phyloP scores from a whole-genome alignment of 768 basidiomycete genomes.

The Serpula lacrymans region DNA sequence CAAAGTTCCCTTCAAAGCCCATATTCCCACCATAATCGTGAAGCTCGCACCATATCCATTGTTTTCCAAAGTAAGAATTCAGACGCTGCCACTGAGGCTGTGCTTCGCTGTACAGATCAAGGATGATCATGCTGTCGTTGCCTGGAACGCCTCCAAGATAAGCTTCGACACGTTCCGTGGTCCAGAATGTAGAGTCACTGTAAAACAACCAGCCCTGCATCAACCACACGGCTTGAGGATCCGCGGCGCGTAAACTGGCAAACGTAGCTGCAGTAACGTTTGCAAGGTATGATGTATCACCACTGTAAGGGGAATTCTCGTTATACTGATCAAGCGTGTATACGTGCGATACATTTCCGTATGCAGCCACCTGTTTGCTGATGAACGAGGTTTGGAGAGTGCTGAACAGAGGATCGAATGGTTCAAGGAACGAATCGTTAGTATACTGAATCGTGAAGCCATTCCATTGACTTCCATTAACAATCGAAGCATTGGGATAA shows the following conservation, averaged over 20 bases:
- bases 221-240: slow-evolving; percentile 31
- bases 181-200: slow-evolving; percentile 26
- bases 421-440: slow-evolving; percentile 29
- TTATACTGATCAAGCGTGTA: slow-evolving; percentile 36
- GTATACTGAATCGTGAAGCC: slow-evolving; percentile 26
- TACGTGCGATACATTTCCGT: slow-evolving; percentile 29
- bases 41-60: slow-evolving; percentile 33
- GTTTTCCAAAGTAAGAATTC: slow-evolving; percentile 28
- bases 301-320: slow-evolving; percentile 30
- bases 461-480: slow-evolving; percentile 25
- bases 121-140: slow-evolving; percentile 28
- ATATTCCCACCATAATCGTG: slow-evolving; percentile 30
- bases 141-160: slow-evolving; percentile 28
- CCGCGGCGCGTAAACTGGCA: slow-evolving; percentile 26
- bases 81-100: slow-evolving; percentile 32
- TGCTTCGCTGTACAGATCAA: slow-evolving; percentile 30
- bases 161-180: slow-evolving; percentile 28
- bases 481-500: slow-evolving; percentile 28
- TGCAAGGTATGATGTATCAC: slow-evolving; percentile 23
- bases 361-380: slow-evolving; percentile 26
- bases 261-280: slow-evolving; percentile 25
- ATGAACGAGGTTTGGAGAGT: slow-evolving; percentile 28
- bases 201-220: slow-evolving; percentile 35
- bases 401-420: slow-evolving; percentile 26
- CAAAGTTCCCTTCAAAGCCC: slow-evolving; percentile 27